phyloP scores from a whole-genome alignment of 768 basidiomycete species.

The Xerocomellus intermedius region DNA sequence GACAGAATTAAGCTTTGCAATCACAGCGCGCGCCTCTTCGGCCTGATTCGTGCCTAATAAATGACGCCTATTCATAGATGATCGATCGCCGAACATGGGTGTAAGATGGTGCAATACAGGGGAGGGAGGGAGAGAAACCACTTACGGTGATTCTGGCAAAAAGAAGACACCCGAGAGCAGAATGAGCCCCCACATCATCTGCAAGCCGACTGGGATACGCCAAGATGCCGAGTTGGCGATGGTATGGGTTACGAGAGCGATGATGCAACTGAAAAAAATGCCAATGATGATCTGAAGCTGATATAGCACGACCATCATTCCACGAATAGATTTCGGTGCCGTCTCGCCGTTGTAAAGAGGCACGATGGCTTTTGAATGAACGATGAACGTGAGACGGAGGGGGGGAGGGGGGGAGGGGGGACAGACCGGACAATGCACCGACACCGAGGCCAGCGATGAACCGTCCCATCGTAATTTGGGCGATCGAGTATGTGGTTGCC shows the following conservation, averaged over 20 bases:
- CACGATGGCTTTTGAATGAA: constrained; percentile 44
- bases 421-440: constrained; percentile 13
- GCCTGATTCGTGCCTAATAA: neutral
- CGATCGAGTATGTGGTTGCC: constrained; percentile 12
- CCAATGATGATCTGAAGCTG: constrained; percentile 74
- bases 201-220: constrained; percentile 15
- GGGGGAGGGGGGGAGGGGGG: no score
- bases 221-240: constrained; percentile 15
- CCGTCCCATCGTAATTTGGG: constrained; percentile 13
- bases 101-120: neutral
- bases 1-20: constrained; percentile 15
- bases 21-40: constrained; percentile 12
- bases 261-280: constrained; percentile 66
- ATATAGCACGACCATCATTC: constrained; percentile 69
- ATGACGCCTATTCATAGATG: constrained; percentile 6
- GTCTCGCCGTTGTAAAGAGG: constrained; percentile 79
- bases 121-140: neutral
- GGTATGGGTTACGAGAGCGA: constrained; percentile 40
- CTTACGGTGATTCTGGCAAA: constrained; percentile 16
- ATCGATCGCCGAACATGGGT: neutral
- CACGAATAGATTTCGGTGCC: constrained; percentile 70
- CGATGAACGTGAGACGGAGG: neutral
- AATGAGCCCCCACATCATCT: constrained; percentile 12
- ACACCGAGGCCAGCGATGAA: constrained; percentile 16
- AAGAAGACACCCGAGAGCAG: constrained; percentile 15